Evolutionary conservation across 768 basidiomycete genomes (phyloP).

Genomic region (Lactarius psammicola): DNA sequence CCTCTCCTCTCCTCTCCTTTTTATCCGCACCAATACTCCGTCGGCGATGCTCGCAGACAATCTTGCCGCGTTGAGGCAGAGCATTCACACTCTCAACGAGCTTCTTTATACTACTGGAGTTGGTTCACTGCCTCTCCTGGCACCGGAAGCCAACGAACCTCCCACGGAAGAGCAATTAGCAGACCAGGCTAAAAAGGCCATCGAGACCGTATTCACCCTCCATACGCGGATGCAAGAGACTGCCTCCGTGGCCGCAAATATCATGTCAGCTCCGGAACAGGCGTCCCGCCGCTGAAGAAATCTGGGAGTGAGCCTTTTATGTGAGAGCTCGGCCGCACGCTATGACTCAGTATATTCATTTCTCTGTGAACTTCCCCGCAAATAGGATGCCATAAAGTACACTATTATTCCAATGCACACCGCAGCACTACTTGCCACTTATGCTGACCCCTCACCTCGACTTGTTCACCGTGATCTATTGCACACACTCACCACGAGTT

Average conservation of each 20-base stretch:
- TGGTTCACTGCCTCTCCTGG: slow-evolving; percentile 26
- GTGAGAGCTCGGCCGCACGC: not conserved
- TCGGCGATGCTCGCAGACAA: slow-evolving; percentile 7
- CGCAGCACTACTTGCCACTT: not conserved
- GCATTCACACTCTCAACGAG: slow-evolving; percentile 17
- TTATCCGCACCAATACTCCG: not conserved
- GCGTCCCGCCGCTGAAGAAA: slow-evolving; percentile 16
- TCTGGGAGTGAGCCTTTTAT: slow-evolving; percentile 4
- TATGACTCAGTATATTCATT: not conserved
- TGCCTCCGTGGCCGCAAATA: slow-evolving; percentile 23
- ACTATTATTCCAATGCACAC: not conserved
- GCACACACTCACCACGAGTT: not conserved
- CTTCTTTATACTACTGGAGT: slow-evolving; percentile 21
- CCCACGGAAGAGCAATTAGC: slow-evolving; percentile 26
- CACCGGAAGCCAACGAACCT: slow-evolving; percentile 13
- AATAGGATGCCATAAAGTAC: slow-evolving; percentile 4
- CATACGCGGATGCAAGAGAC: slow-evolving; percentile 25
- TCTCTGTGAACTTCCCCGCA: not conserved
- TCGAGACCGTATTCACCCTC: slow-evolving; percentile 13
- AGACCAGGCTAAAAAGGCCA: slow-evolving; percentile 26
- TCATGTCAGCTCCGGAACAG: slow-evolving; percentile 22
- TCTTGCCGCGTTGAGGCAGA: slow-evolving; percentile 22
- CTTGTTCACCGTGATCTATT: slow-evolving; percentile 11
- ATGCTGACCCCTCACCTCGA: slow-evolving; percentile 7
- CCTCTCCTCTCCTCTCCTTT: no score